Percentiles rank a stretch among this genome's conserved stretches.
Conservation (phyloP, 495 filamentous ascomycete genomes). For the Penicillium steckii region DNA sequence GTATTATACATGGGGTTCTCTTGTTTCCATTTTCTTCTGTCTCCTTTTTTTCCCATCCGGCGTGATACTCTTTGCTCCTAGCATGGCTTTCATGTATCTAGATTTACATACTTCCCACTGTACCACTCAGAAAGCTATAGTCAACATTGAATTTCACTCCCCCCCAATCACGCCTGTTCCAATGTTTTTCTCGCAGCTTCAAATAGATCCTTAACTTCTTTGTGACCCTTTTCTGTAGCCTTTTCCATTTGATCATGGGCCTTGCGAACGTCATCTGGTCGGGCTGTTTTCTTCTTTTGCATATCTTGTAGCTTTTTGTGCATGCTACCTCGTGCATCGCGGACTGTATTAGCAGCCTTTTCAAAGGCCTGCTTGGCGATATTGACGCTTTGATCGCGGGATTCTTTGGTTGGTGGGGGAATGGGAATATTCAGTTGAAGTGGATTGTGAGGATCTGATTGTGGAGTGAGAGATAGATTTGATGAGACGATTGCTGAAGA, state of each 20-base stretch:
- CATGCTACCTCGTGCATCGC: slow-evolving; percentile 55
- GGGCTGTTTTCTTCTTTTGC: slow-evolving; percentile 52
- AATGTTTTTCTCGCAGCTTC: slow-evolving; percentile 62
- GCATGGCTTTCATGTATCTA: slow-evolving; percentile 12
- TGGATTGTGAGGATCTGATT: slow-evolving; percentile 63
- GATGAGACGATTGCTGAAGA: slow-evolving; percentile 66
- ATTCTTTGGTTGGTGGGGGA: slow-evolving; percentile 66
- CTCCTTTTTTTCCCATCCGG: neutral
- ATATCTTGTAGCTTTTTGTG: slow-evolving; percentile 64
- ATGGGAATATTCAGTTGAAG: slow-evolving; percentile 71
- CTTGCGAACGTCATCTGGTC: slow-evolving; percentile 66
- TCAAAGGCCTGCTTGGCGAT: slow-evolving; percentile 62
- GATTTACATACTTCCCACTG: slow-evolving; percentile 18
- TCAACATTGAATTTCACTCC: too few relatives aligned
- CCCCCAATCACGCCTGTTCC: slow-evolving; percentile 46
- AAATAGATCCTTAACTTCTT: slow-evolving; percentile 65
- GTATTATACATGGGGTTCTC: slow-evolving; percentile 25
- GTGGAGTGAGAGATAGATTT: slow-evolving; percentile 70
- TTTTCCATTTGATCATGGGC: slow-evolving; percentile 72
- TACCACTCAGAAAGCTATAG: too few relatives aligned
- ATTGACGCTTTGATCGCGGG: slow-evolving; percentile 50
- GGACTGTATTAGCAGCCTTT: slow-evolving; percentile 50
- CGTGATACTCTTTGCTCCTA: neutral
- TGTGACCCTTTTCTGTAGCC: slow-evolving; percentile 65
- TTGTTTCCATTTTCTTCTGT: slow-evolving; percentile 1